Percentiles rank a stretch among this genome's conserved stretches.
These are phyloP conservation scores for Chaetomiaceae sp. DNA, from an alignment of 2,329 filamentous ascomycete genomes.

Conservation along the genomic window DNA sequence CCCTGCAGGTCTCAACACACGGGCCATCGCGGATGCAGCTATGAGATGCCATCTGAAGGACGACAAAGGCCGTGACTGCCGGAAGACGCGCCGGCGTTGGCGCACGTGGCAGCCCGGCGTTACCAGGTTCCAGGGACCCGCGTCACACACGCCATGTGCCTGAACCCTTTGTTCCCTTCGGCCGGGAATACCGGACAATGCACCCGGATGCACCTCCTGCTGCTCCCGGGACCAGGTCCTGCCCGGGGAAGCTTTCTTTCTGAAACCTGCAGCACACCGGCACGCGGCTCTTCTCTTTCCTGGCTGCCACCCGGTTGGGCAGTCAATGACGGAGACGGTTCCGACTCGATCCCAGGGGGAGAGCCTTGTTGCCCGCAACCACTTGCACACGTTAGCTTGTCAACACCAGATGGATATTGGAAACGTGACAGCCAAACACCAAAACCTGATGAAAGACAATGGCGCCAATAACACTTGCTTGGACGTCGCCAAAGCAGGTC, in stretches of 20 bases:
- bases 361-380: neutral
- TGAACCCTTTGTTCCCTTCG: neutral
- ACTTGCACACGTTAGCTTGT: neutral
- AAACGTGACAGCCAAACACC: neutral
- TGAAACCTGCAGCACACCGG: neutral
- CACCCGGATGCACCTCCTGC: neutral
- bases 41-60: neutral
- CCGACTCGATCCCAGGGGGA: neutral
- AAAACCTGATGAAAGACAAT: neutral
- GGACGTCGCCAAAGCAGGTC: neutral
- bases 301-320: neutral
- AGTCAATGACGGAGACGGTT: neutral
- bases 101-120: neutral
- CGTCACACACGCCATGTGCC: neutral
- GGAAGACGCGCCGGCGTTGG: neutral
- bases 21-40: neutral
- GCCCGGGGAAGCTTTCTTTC: neutral
- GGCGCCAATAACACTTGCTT: neutral
- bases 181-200: neutral
- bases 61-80: neutral
- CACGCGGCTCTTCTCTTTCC: neutral
- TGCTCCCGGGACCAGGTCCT: too few species aligned
- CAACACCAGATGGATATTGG: neutral
- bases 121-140: neutral
- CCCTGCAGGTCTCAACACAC: neutral